Base-by-base conservation (phyloP, 2,329 filamentous ascomycete species). In the Phoma sp. region DNA sequence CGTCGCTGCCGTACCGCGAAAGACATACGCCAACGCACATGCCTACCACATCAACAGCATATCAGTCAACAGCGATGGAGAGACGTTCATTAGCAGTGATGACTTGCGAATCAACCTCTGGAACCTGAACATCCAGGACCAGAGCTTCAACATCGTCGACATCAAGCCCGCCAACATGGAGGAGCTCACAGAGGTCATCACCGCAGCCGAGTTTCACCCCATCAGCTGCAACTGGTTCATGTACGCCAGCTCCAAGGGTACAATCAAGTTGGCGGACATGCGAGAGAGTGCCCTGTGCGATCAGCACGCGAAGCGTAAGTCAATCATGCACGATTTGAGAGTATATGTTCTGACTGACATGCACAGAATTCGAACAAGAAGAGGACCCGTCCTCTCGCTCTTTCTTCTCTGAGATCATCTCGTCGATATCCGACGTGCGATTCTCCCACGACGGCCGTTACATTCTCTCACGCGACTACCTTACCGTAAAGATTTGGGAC, bases 131-230 rank as follows among this genome's bases (percentile, higher is more conserved):
- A 99, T 99, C 62, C 95, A 99, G 76, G 94, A 98, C 69, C 94
- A 98, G 80, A 98, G 95, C 81, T 99, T 99, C 85, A 99, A 99
- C 80, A 99, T 99, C 74, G 95, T 99, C 60, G 95, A 99, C 76
- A 99, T 99, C 83, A 99, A 99, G 78, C 95, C 95, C 8, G 95
- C 95, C 36, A 99, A 99, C 77, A 99, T 99, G 95, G 95, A 99
- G 78, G 95, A 99, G 81, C 83, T 99, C 63, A 99, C 95, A 0
- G 95, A 99, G 77, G 95, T 99, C 67, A 98, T 99, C 73, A 99
- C 95, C 12, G 95, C 95, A 37, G 95, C 95, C 49, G 95, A 99
- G 74, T 99, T 99, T 72, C 95, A 99, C 74, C 95, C 95, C 6
- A 83, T 88, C 71, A 96, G 93, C 82, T 99, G 95, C 84, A 98